Conservation (phyloP, 2,329 filamentous ascomycete genomes). For the Diaporthe nobilis region DNA sequence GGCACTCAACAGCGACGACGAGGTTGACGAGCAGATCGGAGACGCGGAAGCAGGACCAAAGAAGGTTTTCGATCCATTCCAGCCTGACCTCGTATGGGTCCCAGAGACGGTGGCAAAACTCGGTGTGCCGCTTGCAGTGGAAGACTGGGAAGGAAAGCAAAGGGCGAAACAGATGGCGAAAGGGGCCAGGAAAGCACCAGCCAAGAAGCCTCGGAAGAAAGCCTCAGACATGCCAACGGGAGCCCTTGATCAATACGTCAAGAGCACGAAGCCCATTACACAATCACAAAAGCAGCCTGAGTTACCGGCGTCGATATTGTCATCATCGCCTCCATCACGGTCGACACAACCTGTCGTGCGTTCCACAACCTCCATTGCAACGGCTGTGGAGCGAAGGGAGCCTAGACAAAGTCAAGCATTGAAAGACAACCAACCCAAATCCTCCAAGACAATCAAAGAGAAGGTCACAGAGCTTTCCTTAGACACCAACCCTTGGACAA, state of each 20-base stretch:
- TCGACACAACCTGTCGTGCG: background rate
- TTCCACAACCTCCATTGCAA: background rate
- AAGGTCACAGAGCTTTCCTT: conserved; percentile 44
- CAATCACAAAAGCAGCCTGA: conserved; percentile 7
- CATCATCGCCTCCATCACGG: conserved; percentile 1
- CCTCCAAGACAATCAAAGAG: conserved; percentile 37
- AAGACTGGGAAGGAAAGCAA: conserved; percentile 71
- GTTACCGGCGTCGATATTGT: background rate
- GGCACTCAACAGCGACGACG: conserved; percentile 77
- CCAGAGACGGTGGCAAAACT: conserved; percentile 74
- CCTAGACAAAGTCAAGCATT: background rate
- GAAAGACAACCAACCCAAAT: conserved; percentile 50
- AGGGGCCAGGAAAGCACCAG: conserved; percentile 22
- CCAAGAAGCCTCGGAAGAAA: conserved; percentile 43
- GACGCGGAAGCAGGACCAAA: conserved; percentile 48
- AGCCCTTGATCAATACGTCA: conserved; percentile 56
- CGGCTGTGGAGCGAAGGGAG: background rate
- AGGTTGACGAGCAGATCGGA: conserved; percentile 60
- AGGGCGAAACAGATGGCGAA: conserved; percentile 49
- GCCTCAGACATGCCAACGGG: conserved; percentile 47
- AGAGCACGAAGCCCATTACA: conserved; percentile 51
- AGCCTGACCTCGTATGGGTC: conserved; percentile 78
- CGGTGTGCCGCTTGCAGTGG: conserved; percentile 75
- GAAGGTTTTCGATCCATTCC: conserved; percentile 74
- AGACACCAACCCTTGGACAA: conserved; percentile 56